Evolutionary conservation across 495 filamentous ascomycete genomes (phyloP).

Genomic region (Talaromyces adpressus): DNA sequence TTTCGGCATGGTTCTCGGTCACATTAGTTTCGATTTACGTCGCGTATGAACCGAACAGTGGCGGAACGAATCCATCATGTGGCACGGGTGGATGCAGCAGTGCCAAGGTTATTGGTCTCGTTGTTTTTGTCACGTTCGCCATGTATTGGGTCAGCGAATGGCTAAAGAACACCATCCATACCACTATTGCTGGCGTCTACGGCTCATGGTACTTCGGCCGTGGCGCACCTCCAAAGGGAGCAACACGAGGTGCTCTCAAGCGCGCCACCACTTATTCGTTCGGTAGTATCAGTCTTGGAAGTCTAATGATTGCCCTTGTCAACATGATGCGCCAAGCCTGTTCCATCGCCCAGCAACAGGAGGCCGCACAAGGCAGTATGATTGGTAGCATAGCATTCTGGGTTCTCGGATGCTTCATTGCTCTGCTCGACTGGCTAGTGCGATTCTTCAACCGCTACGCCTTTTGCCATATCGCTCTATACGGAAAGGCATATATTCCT

Average conservation of each 20-base stretch:
- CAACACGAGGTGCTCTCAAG: constrained; percentile 66
- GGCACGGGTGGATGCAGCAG: constrained; percentile 62
- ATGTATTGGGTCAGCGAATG: constrained; percentile 89
- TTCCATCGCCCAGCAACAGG: constrained; percentile 60
- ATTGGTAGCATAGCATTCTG: constrained; percentile 61
- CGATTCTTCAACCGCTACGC: constrained; percentile 69
- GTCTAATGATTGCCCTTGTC: constrained; percentile 79
- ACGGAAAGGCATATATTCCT: constrained; percentile 78
- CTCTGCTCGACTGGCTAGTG: constrained; percentile 76
- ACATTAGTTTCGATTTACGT: constrained; percentile 64
- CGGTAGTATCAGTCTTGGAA: constrained; percentile 82
- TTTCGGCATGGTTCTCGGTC: constrained; percentile 60
- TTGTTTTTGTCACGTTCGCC: constrained; percentile 84
- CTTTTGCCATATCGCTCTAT: constrained; percentile 86
- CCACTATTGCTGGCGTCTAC: constrained; percentile 80
- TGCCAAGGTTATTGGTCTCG: constrained; percentile 72
- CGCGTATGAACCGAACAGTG: constrained; percentile 59
- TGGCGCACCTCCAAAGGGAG: constrained; percentile 58
- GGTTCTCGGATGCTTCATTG: constrained; percentile 66
- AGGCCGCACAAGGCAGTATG: constrained; percentile 60
- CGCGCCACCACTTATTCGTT: constrained; percentile 84
- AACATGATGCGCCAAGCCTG: constrained; percentile 72
- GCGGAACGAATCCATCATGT: constrained; percentile 55
- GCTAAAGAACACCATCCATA: constrained; percentile 88
- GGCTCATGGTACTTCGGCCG: constrained; percentile 87